Conservation (phyloP, 2,329 filamentous ascomycete genomes). For the Talaromyces sp. region DNA sequence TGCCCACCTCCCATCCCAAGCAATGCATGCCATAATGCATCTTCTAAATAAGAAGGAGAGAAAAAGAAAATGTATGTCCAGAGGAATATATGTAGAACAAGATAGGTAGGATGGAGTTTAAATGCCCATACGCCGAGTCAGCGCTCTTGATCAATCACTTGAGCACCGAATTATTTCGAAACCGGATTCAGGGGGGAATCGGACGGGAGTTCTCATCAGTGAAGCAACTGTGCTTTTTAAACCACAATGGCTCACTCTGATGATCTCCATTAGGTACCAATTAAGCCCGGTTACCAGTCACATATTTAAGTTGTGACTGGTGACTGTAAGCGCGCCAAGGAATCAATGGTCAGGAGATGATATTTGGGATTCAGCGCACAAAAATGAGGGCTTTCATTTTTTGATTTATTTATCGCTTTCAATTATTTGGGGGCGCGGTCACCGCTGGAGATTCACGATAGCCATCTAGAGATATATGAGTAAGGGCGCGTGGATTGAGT, state of each 20-base stretch:
- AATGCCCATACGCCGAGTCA: slow-evolving; percentile 10
- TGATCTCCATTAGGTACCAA: too few species aligned
- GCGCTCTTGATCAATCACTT: too few species aligned
- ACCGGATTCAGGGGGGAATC: background rate
- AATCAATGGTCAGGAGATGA: background rate
- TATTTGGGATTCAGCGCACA: background rate
- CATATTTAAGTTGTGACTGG: too few species aligned
- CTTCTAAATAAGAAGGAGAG: slow-evolving; percentile 35
- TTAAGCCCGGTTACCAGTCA: too few species aligned
- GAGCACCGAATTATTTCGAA: background rate
- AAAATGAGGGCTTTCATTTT: background rate
- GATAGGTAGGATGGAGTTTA: slow-evolving; percentile 2
- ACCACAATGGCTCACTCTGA: too few species aligned
- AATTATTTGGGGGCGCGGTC: slow-evolving; percentile 16
- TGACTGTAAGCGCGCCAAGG: background rate
- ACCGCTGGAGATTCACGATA: slow-evolving; percentile 44
- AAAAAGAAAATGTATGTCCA: slow-evolving; percentile 30
- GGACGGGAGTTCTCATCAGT: background rate
- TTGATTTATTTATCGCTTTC: background rate
- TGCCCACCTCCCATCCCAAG: slow-evolving; percentile 27
- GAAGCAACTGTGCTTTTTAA: too few species aligned
- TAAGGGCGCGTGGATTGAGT: background rate
- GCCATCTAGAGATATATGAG: slow-evolving; percentile 34
- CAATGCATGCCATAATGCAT: slow-evolving; percentile 35
- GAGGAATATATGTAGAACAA: slow-evolving; percentile 24